Evolutionary conservation across 1,284 basidiomycete genomes (phyloP), one percentile per base, ranked within the genome.

Genomic region (Uromyces viciae-fabae): DNA sequence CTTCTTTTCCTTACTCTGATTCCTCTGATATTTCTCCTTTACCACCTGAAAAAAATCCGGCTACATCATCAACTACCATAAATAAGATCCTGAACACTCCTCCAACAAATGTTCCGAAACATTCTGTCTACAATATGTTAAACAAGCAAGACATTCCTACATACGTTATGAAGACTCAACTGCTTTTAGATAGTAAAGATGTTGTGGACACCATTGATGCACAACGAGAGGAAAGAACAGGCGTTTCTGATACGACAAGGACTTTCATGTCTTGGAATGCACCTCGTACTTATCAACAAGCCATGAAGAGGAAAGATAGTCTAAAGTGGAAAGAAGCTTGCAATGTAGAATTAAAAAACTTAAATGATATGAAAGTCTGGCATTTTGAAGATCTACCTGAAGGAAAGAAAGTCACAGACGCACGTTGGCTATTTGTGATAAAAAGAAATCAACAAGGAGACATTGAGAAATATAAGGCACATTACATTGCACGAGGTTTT

Each of bases 371-470:
- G 40, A 17, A 7, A 17, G 68, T 71, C 1, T 71, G 68, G 73
- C 54, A 75, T 54, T 72, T 72, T 52, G 49, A 72, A n/a, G 31
- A 52, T 19, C 42, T 54, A 7, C 76, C 76, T 1, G 25, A 28
- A 0, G 76, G 36, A 2, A 33, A n/a, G 1, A 28, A 36, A 9
- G 8, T 54, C 33, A 68, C 54, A 1, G 49, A 58, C 28, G 46
- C 76, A 0, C 43, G 68, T 14, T 82, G 81, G 81, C 66, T 82
- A 22, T 80, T 79, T 54, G 54, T 52, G 25, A 49, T 69, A 11
- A 78, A 78, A 31, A 22, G n/a, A 7, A 42, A 78, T 43, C 58
- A 62, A 40, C 33, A 78, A n/a, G 76, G 76, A 5, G 36, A n/a
- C 7, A 71, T 78, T 17, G 56, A 46, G 22, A 56, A 71, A 19